Evolutionary conservation across 345 rosid genomes (phyloP), one percentile per base, ranked within the genome.

Genomic region (Limnanthes douglasii): DNA sequence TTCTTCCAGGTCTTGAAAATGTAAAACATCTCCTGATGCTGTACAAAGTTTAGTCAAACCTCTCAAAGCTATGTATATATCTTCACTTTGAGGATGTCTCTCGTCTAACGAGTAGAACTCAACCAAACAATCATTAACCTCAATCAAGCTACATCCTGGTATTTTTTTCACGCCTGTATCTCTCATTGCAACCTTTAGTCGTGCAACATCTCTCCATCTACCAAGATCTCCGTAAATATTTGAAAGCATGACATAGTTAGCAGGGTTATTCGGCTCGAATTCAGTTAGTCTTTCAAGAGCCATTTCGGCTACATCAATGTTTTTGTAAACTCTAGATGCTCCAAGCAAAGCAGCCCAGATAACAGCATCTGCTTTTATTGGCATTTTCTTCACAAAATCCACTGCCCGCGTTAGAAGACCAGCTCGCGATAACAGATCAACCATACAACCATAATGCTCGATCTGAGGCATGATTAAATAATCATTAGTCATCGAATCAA

Each of bases 381-480:
- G 83, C 95, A 82, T 78, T 48, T 39, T 61, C 19, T 22, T 48
- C 19, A 82, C 56, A 58, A 78, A 73, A 44, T 82, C 80, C 48
- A 78, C 53, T 46, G 95, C 95, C 53, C 71, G 69, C 26, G 32
- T 50, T 42, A 86, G 46, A 31, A 61, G 73, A 46, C 95, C 93
- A 37, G 93, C 82, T 21, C 85, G 61, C 2, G 70, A 73, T 25
- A 86, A 77, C 50, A 78, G 53, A 66, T 83, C 90, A 54, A 76
- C 86, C 48, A 88, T 53, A 48, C 95, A 86, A 3, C 95, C 95
- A 6, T 76, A 78, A 31, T 88, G 97, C 58, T 83, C 95, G 13
- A 88, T 78, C 24, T 67, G 69, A 49, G 93, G 95, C 28, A 26
- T 42, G 16, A 78, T 45, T 6, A 70, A 62, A 56, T 63, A 68